phyloP scores from a whole-genome alignment of 2,329 filamentous ascomycete genomes.

The Sordariomycetes sp. region DNA sequence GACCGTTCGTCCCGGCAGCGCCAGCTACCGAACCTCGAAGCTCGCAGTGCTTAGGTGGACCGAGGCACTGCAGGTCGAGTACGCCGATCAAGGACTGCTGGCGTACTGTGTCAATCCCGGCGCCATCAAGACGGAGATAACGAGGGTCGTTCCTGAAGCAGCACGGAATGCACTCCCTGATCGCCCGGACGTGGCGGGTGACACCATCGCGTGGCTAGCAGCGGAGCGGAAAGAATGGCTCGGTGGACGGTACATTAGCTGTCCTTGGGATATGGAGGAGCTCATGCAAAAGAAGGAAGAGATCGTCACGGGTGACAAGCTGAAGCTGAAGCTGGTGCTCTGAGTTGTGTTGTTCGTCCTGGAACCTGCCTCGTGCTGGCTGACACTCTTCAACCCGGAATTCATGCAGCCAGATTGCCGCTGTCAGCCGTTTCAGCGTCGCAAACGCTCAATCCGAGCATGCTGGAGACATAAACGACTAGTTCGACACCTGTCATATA shows the following conservation, averaged over 20 bases:
- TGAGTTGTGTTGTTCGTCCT: too few species aligned
- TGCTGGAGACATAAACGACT: too few species aligned
- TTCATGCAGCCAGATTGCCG: too few species aligned
- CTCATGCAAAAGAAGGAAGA: constrained; percentile 19
- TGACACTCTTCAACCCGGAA: too few species aligned
- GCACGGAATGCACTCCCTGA: constrained; percentile 8
- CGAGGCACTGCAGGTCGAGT: constrained; percentile 36
- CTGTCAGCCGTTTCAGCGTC: too few species aligned
- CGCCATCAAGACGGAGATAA: constrained; percentile 23
- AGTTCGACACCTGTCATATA: too few species aligned
- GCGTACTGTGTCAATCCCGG: constrained; percentile 29
- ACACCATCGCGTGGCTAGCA: constrained; percentile 16
- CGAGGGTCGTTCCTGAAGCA: constrained; percentile 8
- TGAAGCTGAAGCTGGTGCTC: constrained; percentile 21
- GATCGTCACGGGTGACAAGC: constrained; percentile 20
- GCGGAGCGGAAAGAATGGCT: constrained; percentile 23
- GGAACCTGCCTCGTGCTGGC: too few species aligned
- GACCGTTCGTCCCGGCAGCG: constrained; percentile 20
- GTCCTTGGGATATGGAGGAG: constrained; percentile 27
- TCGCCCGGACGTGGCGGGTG: constrained; percentile 11
- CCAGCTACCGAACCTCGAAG: constrained; percentile 36
- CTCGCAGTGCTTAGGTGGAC: constrained; percentile 38
- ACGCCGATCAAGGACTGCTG: constrained; percentile 28
- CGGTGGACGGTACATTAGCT: constrained; percentile 21
- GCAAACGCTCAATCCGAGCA: too few species aligned